phyloP scores from a whole-genome alignment of 2,329 filamentous ascomycete species.

The Cladosporium sp. region DNA sequence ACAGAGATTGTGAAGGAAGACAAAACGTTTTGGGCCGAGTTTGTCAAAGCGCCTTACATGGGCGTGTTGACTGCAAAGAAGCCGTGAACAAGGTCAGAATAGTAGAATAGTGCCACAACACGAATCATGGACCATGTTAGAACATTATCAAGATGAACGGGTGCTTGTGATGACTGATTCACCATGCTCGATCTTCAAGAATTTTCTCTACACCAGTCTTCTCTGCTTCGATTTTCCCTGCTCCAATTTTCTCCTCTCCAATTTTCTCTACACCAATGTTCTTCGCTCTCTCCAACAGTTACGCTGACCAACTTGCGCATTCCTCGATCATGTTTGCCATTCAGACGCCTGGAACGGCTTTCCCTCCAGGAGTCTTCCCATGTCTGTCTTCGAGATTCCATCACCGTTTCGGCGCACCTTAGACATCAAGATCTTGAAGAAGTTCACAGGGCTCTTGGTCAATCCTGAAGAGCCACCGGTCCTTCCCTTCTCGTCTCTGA shows the following conservation, averaged over 20 bases:
- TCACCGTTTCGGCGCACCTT: constrained; percentile 28
- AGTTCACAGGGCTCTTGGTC: constrained; percentile 26
- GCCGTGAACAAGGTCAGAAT: background rate
- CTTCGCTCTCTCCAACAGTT: background rate
- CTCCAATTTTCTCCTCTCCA: background rate
- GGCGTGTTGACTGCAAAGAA: constrained; percentile 20
- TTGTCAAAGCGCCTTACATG: constrained; percentile 23
- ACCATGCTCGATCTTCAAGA: background rate
- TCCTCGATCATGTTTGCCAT: background rate
- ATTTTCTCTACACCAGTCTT: background rate
- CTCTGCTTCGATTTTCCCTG: background rate
- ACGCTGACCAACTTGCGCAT: background rate
- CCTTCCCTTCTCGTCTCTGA: constrained; percentile 21
- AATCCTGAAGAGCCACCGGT: constrained; percentile 24
- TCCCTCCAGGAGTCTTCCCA: constrained; percentile 30
- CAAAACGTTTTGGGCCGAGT: constrained; percentile 22
- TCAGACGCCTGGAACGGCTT: constrained; percentile 17
- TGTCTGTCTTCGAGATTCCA: constrained; percentile 30
- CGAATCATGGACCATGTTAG: background rate
- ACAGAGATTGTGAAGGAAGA: constrained; percentile 19
- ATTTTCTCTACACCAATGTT: background rate
- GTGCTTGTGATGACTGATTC: background rate
- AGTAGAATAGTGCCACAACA: background rate
- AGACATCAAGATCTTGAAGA: constrained; percentile 28
- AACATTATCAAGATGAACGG: background rate